Evolutionary conservation across 495 filamentous ascomycete species (phyloP).

Genomic region (Hypoxylon crocopeplum): DNA sequence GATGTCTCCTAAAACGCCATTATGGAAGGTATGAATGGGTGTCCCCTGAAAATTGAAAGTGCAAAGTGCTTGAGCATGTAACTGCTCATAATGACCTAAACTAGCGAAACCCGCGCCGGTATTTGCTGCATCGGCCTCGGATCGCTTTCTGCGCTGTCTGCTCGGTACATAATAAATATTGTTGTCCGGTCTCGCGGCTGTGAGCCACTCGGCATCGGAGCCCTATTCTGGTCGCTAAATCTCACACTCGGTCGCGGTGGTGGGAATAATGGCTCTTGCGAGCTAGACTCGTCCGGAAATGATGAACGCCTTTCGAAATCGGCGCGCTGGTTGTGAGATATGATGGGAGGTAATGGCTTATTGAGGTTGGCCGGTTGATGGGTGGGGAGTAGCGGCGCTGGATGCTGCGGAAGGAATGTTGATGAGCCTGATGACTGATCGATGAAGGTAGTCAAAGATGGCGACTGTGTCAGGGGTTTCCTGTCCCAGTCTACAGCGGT

Average conservation of each 20-base stretch:
- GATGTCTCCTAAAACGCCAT: constrained; percentile 1
- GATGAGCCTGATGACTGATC: constrained; percentile 21
- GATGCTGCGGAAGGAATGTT: constrained; percentile 5
- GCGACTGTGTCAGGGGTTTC: constrained; percentile 5
- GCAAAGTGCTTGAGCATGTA: background rate
- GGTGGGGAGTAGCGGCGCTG: background rate
- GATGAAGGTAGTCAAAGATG: constrained; percentile 31
- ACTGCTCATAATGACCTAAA: background rate
- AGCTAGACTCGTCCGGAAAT: background rate
- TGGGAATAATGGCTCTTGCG: background rate
- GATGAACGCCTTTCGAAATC: background rate
- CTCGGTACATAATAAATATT: constrained; percentile 33
- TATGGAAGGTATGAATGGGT: background rate
- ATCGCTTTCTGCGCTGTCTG: background rate
- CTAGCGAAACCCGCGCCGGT: constrained; percentile 1
- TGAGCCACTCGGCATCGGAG: background rate
- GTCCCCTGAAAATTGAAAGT: background rate
- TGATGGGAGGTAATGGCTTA: constrained; percentile 27
- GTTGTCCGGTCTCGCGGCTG: constrained; percentile 25
- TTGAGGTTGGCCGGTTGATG: constrained; percentile 18
- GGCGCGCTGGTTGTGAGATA: background rate
- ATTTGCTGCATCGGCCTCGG: constrained; percentile 3
- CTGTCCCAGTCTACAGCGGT: constrained; percentile 10
- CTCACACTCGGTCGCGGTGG: constrained; percentile 4
- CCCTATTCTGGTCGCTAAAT: constrained; percentile 6